phyloP scores from a whole-genome alignment of 805 yeast genomes.

The Yamadazyma akitaensis region DNA sequence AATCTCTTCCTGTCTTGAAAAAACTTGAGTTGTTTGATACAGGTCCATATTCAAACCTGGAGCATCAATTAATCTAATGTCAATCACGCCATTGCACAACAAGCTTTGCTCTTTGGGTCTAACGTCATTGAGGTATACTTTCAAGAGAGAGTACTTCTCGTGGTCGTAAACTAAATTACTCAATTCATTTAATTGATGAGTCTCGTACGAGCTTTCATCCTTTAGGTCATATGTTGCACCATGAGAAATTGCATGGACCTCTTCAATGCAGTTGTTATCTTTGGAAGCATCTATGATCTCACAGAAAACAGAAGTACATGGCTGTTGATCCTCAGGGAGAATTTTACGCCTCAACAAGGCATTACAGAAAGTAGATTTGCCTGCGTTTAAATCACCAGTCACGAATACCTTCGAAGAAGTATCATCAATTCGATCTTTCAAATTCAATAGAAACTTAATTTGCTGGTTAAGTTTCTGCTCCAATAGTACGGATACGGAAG shows the following conservation, averaged over 20 bases:
- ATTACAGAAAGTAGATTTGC: slow-evolving; percentile 94
- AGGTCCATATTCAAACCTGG: slow-evolving; percentile 95
- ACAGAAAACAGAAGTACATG: slow-evolving; percentile 94
- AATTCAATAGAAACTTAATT: slow-evolving; percentile 61
- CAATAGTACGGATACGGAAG: slow-evolving; percentile 65
- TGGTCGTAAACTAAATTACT: slow-evolving; percentile 69
- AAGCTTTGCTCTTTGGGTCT: slow-evolving; percentile 67
- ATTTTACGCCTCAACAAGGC: slow-evolving; percentile 74
- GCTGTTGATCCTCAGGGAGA: slow-evolving; percentile 95
- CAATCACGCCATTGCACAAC: slow-evolving; percentile 85
- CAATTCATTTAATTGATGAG: slow-evolving; percentile 51
- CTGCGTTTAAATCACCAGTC: slow-evolving; percentile 96
- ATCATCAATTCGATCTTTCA: slow-evolving; percentile 84
- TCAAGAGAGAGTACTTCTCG: slow-evolving; percentile 68
- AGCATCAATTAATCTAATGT: slow-evolving; percentile 90
- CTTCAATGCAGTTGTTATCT: slow-evolving; percentile 73
- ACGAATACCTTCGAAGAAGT: slow-evolving; percentile 90
- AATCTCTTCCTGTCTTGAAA: slow-evolving; percentile 94
- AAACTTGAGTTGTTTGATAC: slow-evolving; percentile 90
- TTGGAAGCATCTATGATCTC: slow-evolving; percentile 80
- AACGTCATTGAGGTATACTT: slow-evolving; percentile 77
- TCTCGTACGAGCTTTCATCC: slow-evolving; percentile 65
- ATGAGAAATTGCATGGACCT: slow-evolving; percentile 85
- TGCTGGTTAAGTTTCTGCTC: slow-evolving; percentile 66
- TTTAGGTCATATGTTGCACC: slow-evolving; percentile 47